A percentile compares a stretch with the other conserved stretches of the same genome.
Evolutionary conservation across 371 early-diverging fungal species (phyloP).

Genomic region (Apophysomyces ossiformis): DNA sequence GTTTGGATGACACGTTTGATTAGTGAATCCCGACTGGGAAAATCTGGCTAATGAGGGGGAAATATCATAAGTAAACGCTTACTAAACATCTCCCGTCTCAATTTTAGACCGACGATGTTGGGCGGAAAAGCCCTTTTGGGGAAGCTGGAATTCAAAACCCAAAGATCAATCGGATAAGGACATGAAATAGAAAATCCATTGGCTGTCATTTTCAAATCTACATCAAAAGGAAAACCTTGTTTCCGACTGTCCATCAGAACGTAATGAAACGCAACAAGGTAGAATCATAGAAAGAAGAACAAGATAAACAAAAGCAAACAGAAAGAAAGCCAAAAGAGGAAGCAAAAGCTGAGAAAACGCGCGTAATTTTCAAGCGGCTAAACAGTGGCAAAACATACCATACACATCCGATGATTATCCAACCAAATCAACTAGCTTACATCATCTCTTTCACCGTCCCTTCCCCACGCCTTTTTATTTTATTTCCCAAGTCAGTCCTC

Average conservation of each 20-base stretch:
- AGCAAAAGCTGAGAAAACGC: not conserved
- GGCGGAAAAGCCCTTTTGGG: conserved; percentile 3
- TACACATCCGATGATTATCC: not conserved
- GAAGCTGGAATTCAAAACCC: conserved; percentile 7
- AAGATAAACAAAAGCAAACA: not conserved
- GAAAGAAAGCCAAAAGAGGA: not conserved
- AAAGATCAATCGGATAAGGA: conserved; percentile 11
- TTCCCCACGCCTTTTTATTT: conserved; percentile 1
- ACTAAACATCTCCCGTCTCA: not conserved
- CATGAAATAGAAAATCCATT: no score
- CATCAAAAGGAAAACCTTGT: no score
- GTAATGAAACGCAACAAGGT: no score
- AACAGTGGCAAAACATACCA: not conserved
- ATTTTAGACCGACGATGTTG: not conserved
- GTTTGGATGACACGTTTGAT: not conserved
- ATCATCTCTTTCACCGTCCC: not conserved
- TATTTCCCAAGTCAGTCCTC: not conserved
- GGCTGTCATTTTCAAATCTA: no score
- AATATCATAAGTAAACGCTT: not conserved
- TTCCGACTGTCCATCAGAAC: no score
- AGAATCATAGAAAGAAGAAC: no score
- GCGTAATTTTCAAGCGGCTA: not conserved
- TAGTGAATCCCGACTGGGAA: no score
- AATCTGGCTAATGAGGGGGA: no score
- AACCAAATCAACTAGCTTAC: conserved; percentile 4